These are phyloP conservation scores for Globisporangium echinulatum DNA, from an alignment of 352 stramenopile genomes.

Conservation along the genomic window DNA sequence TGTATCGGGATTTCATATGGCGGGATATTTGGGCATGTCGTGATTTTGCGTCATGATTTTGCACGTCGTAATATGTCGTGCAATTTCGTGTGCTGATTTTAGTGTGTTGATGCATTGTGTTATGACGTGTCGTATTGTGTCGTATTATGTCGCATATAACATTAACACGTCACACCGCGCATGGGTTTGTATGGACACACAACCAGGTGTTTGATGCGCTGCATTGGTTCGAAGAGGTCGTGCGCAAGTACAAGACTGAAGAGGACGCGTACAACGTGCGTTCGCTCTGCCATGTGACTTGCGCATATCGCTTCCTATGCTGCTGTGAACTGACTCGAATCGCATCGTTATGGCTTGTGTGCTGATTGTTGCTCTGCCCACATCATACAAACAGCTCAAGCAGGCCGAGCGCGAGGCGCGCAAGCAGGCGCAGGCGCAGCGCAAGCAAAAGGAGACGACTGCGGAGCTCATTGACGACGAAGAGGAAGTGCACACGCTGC, in stretches of 20 bases:
- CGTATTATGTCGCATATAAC: no score
- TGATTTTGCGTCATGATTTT: no score
- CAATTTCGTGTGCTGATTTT: background rate
- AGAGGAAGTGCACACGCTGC: conserved; percentile 81
- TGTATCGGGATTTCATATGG: no score
- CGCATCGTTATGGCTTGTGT: no score
- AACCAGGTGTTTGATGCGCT: conserved; percentile 77
- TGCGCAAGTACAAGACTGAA: conserved; percentile 81
- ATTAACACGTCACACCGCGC: conserved; percentile 1
- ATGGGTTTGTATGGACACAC: conserved; percentile 4
- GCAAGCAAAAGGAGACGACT: conserved; percentile 80
- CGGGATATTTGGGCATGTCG: no score
- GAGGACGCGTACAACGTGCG: conserved; percentile 68
- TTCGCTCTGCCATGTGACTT: background rate
- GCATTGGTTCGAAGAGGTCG: conserved; percentile 89
- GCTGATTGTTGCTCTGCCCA: no score
- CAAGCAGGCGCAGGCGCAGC: conserved; percentile 68
- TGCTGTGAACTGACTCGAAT: background rate
- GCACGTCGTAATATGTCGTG: no score
- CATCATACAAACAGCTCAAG: conserved; percentile 35
- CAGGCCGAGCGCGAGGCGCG: conserved; percentile 73
- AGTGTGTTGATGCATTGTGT: background rate
- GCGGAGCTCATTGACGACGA: conserved; percentile 83
- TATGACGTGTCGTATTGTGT: background rate
- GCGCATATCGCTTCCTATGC: no score